Base-by-base conservation (phyloP, 441 rosid genomes). In the Adansonia grandidieri region DNA sequence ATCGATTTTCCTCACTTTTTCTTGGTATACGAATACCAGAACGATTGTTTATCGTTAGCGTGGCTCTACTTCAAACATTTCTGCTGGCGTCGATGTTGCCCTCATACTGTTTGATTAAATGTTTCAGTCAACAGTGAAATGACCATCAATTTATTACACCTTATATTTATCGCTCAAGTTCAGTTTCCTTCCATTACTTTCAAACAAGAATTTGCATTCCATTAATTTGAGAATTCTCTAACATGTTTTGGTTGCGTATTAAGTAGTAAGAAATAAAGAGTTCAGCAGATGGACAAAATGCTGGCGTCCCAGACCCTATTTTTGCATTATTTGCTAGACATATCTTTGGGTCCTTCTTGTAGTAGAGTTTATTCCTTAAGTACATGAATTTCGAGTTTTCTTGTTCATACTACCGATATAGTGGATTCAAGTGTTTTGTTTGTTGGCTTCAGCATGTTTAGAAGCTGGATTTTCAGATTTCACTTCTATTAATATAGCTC, bases 41-140 rank as follows among this genome's bases (percentile, higher is more conserved):
- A 6, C 45, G n/a, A 60, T 9, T 72, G 50, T 72, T 72, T 72
- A 19, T 51, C 63, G 22, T 51, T 15, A 3, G 24, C 11, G 2
- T 61, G 45, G 5, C 58, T 22, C 28, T 74, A 24, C 15, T n/a
- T 75, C 9, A 22, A 22, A 5, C 77, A 61, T 61, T 24, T 48
- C 9, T 0, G 2, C 10, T 28, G 56, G 51, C 0, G 14, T 11
- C 20, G 37, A 14, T 2, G 51, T 66, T 37, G 83, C 15, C 17
- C 62, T 28, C 42, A 32, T 20, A 37, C 42, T 24, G 83, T 72
- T 77, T 11, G 83, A 40, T 45, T 9, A 81, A 81, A 77, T 67
- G 80, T 63, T 71, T 73, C 71, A 73, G 2, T 58, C 57, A 73
- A 54, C 8, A 3, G 14, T 9, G 64, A 45, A 9, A 73, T 37